These are phyloP conservation scores for Lepiota subincarnata DNA, from an alignment of 768 basidiomycete species.

Conservation along the genomic window DNA sequence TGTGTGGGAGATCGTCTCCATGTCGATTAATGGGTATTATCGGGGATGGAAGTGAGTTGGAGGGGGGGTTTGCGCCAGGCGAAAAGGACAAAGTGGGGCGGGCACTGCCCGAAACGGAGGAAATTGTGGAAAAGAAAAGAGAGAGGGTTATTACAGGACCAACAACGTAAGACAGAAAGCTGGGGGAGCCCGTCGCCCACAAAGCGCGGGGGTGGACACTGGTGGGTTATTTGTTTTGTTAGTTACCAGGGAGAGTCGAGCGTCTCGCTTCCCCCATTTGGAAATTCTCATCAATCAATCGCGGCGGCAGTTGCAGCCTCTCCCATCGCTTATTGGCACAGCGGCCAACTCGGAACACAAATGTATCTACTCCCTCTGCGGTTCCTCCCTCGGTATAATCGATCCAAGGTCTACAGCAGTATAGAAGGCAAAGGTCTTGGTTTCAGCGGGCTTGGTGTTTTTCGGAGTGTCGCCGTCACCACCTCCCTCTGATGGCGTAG, in stretches of 20 bases:
- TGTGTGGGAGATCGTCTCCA: neutral
- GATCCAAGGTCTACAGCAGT: conserved; percentile 76
- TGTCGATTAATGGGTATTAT: conserved; percentile 1
- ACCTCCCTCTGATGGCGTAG: conserved; percentile 60
- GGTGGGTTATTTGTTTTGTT: too few species aligned
- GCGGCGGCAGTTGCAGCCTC: too few species aligned
- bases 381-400: conserved; percentile 60
- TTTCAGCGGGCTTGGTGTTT: conserved; percentile 54
- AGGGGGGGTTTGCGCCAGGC: conserved; percentile 6
- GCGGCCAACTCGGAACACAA: neutral
- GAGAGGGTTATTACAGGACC: neutral
- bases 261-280: neutral
- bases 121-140: neutral
- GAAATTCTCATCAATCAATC: neutral
- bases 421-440: conserved; percentile 89
- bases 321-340: too few species aligned
- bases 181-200: neutral
- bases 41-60: neutral
- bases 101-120: conserved; percentile 1
- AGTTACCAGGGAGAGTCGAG: neutral
- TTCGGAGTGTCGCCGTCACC: conserved; percentile 37
- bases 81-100: neutral
- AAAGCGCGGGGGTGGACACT: too few species aligned
- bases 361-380: conserved; percentile 26
- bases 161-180: neutral